Evolutionary conservation across 73 alveolate species (phyloP).

Genomic region (Diophrys appendiculata): DNA sequence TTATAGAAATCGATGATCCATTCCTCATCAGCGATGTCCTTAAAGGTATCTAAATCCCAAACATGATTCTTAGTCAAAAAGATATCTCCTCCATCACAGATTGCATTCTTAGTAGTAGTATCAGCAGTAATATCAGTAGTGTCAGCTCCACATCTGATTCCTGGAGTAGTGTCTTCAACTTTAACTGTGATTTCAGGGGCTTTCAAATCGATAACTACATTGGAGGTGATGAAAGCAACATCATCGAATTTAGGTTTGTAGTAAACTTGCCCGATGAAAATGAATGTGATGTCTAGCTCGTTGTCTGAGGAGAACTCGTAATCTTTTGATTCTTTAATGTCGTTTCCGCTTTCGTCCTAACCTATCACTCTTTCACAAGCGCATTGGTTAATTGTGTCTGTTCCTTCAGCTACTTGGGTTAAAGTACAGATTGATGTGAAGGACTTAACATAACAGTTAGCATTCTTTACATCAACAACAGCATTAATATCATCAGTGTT

Average conservation of each 20-base stretch:
- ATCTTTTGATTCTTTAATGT: too few species aligned
- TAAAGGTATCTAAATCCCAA: not conserved
- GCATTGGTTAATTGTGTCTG: not conserved
- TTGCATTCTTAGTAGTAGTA: not conserved
- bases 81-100: not conserved
- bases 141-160: not conserved
- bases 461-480: not conserved
- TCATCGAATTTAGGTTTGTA: not conserved
- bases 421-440: not conserved
- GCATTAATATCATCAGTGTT: too few species aligned
- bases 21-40: not conserved
- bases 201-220: not conserved
- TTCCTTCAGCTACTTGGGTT: not conserved
- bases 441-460: not conserved
- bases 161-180: not conserved
- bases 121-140: not conserved
- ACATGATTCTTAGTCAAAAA: not conserved
- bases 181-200: not conserved
- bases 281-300: not conserved
- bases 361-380: not conserved
- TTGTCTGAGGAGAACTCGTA: not conserved
- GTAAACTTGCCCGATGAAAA: not conserved
- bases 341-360: too few species aligned
- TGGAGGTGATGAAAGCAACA: not conserved
- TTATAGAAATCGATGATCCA: not conserved